These are phyloP conservation scores for Cyberlindnera maritima DNA, from an alignment of 805 yeast genomes.

Conservation along the genomic window DNA sequence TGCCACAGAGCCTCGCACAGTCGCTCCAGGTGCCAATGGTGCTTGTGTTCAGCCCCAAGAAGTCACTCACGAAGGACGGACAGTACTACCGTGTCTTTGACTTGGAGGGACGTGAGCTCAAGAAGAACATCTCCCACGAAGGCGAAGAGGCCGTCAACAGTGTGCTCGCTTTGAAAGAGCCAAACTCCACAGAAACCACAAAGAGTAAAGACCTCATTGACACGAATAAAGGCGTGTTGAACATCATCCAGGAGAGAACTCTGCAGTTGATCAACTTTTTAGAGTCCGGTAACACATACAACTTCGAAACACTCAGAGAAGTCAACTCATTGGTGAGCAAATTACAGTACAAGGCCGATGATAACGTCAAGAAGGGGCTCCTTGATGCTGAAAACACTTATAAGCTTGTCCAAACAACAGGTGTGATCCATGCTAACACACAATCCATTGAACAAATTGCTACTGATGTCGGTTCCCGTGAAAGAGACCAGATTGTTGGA, in stretches of 20 bases:
- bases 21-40: conserved; percentile 1
- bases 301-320: conserved; percentile 15
- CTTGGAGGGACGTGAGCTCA: conserved; percentile 2
- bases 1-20: background rate
- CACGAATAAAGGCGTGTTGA: conserved; percentile 9
- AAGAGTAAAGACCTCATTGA: conserved; percentile 12
- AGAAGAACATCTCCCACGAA: background rate
- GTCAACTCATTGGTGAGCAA: conserved; percentile 22
- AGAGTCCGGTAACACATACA: background rate
- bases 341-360: conserved; percentile 20
- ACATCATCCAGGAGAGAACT: conserved; percentile 6
- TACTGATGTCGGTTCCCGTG: background rate
- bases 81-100: conserved; percentile 10
- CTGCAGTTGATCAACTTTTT: conserved; percentile 1
- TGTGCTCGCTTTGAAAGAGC: conserved; percentile 9
- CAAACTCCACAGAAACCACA: conserved; percentile 3
- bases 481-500: background rate
- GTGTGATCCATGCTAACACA: conserved; percentile 18
- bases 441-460: conserved; percentile 6
- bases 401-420: conserved; percentile 19
- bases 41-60: conserved; percentile 11
- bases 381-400: conserved; percentile 25
- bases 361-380: conserved; percentile 13
- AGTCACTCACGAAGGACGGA: conserved; percentile 11
- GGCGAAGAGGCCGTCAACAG: conserved; percentile 17